phyloP scores from a whole-genome alignment of 805 yeast species.

The Teunomyces tritomae region DNA sequence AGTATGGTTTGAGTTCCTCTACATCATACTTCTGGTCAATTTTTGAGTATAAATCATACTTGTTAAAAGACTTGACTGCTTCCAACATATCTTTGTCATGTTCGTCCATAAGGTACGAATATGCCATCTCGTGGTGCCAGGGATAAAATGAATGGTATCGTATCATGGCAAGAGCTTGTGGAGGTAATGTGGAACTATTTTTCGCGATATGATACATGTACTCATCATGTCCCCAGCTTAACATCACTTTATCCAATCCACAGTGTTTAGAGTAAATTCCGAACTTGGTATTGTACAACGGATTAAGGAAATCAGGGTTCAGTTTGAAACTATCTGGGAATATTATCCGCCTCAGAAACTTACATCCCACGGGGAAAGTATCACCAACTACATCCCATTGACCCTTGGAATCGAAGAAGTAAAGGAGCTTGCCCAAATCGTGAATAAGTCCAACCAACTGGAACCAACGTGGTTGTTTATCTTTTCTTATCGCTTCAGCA shows the following conservation, averaged over 20 bases:
- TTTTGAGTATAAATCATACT: conserved; percentile 67
- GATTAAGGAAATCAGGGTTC: conserved; percentile 62
- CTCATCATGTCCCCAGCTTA: conserved; percentile 80
- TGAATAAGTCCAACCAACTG: conserved; percentile 71
- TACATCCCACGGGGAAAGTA: conserved; percentile 74
- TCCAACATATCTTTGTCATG: conserved; percentile 58
- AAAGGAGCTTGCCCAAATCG: conserved; percentile 66
- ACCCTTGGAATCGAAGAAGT: conserved; percentile 69
- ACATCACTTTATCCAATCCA: conserved; percentile 67
- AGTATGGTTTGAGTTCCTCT: conserved; percentile 54
- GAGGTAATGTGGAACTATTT: conserved; percentile 59
- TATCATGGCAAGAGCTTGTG: conserved; percentile 70
- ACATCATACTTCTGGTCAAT: conserved; percentile 47
- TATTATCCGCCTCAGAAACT: conserved; percentile 56
- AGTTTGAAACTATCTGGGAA: conserved; percentile 56
- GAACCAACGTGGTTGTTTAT: conserved; percentile 72
- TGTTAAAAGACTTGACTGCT: conserved; percentile 65
- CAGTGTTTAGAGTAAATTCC: conserved; percentile 65
- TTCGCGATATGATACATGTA: conserved; percentile 74
- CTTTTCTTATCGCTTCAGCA: conserved; percentile 69
- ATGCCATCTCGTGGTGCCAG: conserved; percentile 72
- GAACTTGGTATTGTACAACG: conserved; percentile 61
- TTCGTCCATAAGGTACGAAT: conserved; percentile 60
- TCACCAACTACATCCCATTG: conserved; percentile 85
- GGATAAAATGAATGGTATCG: conserved; percentile 75